Conservation (phyloP, 2,329 filamentous ascomycete genomes). For the Sclerotinia spermophila region DNA sequence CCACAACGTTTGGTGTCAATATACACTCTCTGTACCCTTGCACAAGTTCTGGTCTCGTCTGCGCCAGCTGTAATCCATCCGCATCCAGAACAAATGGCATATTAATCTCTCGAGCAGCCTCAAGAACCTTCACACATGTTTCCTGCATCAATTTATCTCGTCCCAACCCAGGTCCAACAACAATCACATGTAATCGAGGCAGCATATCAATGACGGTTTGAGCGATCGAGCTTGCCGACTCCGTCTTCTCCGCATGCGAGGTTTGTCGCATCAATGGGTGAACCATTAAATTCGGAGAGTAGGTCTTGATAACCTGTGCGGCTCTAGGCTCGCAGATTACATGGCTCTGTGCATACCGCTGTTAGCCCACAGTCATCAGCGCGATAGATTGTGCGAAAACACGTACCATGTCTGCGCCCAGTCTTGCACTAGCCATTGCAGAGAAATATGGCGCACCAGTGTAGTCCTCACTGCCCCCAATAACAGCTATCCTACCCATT, state of each 20-base stretch:
- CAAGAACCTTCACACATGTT: constrained; percentile 74
- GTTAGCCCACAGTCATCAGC: constrained; percentile 7
- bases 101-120: constrained; percentile 65
- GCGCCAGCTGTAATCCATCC: constrained; percentile 77
- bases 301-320: constrained; percentile 88
- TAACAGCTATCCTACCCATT: constrained; percentile 85
- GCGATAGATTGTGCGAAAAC: not conserved
- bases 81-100: constrained; percentile 89
- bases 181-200: constrained; percentile 81
- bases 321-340: constrained; percentile 93
- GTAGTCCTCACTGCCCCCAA: constrained; percentile 93
- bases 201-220: constrained; percentile 74
- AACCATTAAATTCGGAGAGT: constrained; percentile 98
- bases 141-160: constrained; percentile 87
- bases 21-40: constrained; percentile 80
- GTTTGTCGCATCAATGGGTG: constrained; percentile 90
- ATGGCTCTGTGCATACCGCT: constrained; percentile 59
- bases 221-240: constrained; percentile 59
- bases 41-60: constrained; percentile 71
- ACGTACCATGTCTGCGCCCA: constrained; percentile 84
- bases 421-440: constrained; percentile 87
- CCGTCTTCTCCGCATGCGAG: constrained; percentile 48
- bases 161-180: constrained; percentile 88
- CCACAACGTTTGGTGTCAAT: constrained; percentile 90
- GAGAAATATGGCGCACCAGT: constrained; percentile 98